Evolutionary conservation across 768 basidiomycete species (phyloP).

Genomic region (Cyathus striatus): DNA sequence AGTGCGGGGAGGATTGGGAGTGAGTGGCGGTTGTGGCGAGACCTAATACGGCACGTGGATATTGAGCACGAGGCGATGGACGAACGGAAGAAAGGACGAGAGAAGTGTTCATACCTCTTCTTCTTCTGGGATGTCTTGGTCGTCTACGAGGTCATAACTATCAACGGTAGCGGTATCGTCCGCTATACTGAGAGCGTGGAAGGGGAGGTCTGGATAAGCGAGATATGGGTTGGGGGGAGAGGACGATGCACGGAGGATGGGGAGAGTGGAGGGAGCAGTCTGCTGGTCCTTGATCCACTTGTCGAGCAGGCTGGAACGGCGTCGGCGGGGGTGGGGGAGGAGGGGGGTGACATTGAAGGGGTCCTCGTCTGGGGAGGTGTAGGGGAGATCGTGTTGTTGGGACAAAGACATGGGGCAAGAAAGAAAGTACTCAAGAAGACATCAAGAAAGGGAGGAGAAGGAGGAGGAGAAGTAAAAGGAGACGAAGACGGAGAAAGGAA

Average conservation of each 20-base stretch:
- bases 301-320: constrained; percentile 46
- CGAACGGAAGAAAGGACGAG: no score
- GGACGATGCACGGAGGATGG: constrained; percentile 9
- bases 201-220: constrained; percentile 32
- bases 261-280: constrained; percentile 4
- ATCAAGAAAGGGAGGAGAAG: no score
- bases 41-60: no score
- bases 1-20: constrained; percentile 28
- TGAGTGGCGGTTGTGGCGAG: constrained; percentile 15
- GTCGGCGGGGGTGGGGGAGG: constrained; percentile 25
- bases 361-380: constrained; percentile 48
- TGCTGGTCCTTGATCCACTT: constrained; percentile 53
- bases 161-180: constrained; percentile 25
- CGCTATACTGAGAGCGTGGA: constrained; percentile 11
- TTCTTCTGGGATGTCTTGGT: constrained; percentile 49
- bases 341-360: constrained; percentile 39
- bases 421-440: no score
- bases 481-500: constrained; percentile 12
- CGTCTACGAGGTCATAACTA: constrained; percentile 47
- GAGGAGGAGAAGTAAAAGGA: no score
- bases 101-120: no score
- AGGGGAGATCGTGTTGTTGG: constrained; percentile 29
- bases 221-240: constrained; percentile 14
- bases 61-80: no score
- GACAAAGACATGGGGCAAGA: constrained; percentile 8